These are phyloP conservation scores for Nemania serpens DNA, from an alignment of 2,329 filamentous ascomycete species.

Conservation along the genomic window DNA sequence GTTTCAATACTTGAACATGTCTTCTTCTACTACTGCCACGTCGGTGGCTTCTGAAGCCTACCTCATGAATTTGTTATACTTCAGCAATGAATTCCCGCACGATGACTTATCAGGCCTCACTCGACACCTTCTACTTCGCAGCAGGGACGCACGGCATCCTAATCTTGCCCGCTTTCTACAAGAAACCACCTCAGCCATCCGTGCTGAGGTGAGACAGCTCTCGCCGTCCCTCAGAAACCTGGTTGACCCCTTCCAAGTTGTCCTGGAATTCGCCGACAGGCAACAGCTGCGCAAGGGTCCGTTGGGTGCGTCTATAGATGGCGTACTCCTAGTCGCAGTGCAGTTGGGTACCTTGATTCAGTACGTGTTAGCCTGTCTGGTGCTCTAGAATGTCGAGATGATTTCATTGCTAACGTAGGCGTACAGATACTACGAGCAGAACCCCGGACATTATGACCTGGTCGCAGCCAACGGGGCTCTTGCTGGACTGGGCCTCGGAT, in stretches of 20 bases:
- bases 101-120: constrained; percentile 48
- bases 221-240: constrained; percentile 35
- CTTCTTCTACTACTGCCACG: too few relatives aligned
- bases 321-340: constrained; percentile 46
- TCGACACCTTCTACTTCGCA: constrained; percentile 45
- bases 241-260: constrained; percentile 44
- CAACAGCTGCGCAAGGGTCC: too few relatives aligned
- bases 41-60: too few relatives aligned
- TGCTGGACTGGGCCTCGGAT: constrained; percentile 49
- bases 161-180: constrained; percentile 48
- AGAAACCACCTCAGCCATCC: constrained; percentile 45
- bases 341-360: constrained; percentile 50
- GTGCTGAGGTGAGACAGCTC: constrained; percentile 45
- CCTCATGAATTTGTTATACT: constrained; percentile 44
- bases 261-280: constrained; percentile 43
- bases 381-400: too few relatives aligned
- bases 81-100: constrained; percentile 53
- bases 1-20: too few relatives aligned
- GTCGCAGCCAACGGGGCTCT: constrained; percentile 29
- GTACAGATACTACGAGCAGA: background rate
- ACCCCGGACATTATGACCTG: background rate
- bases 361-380: constrained; percentile 38
- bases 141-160: constrained; percentile 45
- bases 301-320: constrained; percentile 44
- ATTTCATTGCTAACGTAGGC: constrained; percentile 3